Base-by-base conservation (phyloP, 495 filamentous ascomycete species). In the Evernia prunastri region DNA sequence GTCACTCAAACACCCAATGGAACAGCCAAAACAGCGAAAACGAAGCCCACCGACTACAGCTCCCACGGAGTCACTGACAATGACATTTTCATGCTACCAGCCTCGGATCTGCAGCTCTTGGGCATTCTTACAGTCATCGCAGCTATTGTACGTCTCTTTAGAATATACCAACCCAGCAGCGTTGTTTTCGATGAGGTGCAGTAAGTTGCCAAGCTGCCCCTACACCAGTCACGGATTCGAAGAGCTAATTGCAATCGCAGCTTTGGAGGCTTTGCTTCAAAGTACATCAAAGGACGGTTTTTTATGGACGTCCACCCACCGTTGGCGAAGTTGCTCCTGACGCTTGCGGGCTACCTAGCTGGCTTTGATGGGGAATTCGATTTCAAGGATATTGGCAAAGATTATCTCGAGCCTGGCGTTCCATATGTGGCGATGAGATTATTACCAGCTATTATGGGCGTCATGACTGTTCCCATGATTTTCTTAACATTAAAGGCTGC, bases 291-390 rank as follows among this genome's bases (percentile, higher is more conserved):
- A 76, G 94, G 94, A 67, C 84, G 79, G 67, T 98, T 98, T 80
- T 98, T 98, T 75, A 98, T 98, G 94, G 94, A 98, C 72, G 94
- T 98, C 6, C 94, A 98, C 70, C 94, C 94, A 20, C 94, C 94
- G n/a, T 83, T 98, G 12, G 94, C 94, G 58, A 98, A 98, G 77
- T 79, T 98, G 65, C 85, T 98, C 68, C 89, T 98, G 65, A 96
- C 94, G 49, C 85, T 98, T 49, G 92, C 93, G 66, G 94, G 94
- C 58, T 98, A 89, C 88, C 76, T 97, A 58, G 94, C 92, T 67
- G 94, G 95, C 29, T 98, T 97, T 72, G 83, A 97, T 74, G 94
- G 94, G 58, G 81, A 89, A 54, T 98, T 98, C 66, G 94, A 98
- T 73, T 98, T 98, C 81, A 98, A 98, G 80, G 95, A 98, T 69